phyloP scores from a whole-genome alignment of 345 rosid genomes.

The Citrus hindsii region DNA sequence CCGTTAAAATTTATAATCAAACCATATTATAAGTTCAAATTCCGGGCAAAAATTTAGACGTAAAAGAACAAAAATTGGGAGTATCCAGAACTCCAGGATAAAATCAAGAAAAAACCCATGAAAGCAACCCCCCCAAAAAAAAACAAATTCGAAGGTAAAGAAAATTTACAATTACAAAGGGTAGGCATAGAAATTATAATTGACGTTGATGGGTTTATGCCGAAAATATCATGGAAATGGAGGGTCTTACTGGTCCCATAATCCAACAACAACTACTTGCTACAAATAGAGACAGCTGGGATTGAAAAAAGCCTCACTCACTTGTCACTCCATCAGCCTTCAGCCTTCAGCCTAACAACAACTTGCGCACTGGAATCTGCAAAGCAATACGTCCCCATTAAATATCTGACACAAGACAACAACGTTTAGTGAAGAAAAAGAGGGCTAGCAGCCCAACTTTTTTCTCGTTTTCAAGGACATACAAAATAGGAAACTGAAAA shows the following conservation, averaged over 20 bases:
- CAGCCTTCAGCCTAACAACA: slow-evolving; percentile 16
- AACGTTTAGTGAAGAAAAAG: slow-evolving; percentile 1
- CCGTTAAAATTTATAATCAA: neutral
- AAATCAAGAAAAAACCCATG: slow-evolving; percentile 8
- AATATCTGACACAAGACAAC: slow-evolving; percentile 38
- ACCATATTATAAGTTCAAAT: neutral
- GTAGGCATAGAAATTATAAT: slow-evolving; percentile 43
- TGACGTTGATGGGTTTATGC: slow-evolving; percentile 60
- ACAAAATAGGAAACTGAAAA: neutral
- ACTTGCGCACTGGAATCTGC: slow-evolving; percentile 36
- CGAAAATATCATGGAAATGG: slow-evolving; percentile 32
- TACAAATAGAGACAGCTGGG: slow-evolving; percentile 34
- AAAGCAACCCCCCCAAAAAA: slow-evolving; percentile 8
- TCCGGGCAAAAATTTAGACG: slow-evolving; percentile 9
- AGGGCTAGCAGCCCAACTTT: neutral
- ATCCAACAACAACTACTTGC: slow-evolving; percentile 35
- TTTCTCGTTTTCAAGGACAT: neutral
- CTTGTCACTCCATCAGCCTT: neutral
- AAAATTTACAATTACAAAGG: slow-evolving; percentile 29
- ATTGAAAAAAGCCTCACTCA: slow-evolving; percentile 29
- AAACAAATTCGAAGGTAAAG: neutral
- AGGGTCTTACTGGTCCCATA: slow-evolving; percentile 49
- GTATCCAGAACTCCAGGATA: slow-evolving; percentile 22
- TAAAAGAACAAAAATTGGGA: slow-evolving; percentile 29
- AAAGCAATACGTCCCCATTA: slow-evolving; percentile 25